Base-by-base conservation (phyloP, 2,329 filamentous ascomycete species). In the Penicillium capsulatum region DNA sequence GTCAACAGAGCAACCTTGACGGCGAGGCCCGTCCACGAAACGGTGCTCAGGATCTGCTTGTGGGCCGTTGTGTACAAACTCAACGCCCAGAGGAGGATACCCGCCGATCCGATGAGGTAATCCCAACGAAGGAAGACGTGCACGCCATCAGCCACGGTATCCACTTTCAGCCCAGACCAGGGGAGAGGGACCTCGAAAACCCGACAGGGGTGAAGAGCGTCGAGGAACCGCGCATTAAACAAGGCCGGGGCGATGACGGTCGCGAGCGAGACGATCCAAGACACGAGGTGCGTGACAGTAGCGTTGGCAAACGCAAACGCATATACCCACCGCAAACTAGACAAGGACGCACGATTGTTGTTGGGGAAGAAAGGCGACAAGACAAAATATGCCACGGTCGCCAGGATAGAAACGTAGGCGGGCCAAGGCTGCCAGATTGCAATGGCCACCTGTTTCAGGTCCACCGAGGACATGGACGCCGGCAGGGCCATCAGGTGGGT, bases 381-480 rank as follows among this genome's bases (percentile, higher is more conserved):
- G 36, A 57, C 4, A 28, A 51, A 29, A 38, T 58, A 54, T 27
- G 66, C 47, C 1, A 57, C 14, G 2, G 51, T 61, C 4, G 68
- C 64, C n/a, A 68, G 47, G 8, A 72, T 35, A 3, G 65, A 64
- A 5, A 73, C 65, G 52, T 66, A 71, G 13, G 72, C 50, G 0
- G 74, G 72, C 57, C 74, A 77, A 3, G 66, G 58, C 46, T 77
- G 73, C 71, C 74, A 76, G 31, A 71, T 47, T 1, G 70, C 70
- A 17, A 74, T 70, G 40, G 69, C 64, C 15, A 61, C 59, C 49
- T 76, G 73, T 45, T 73, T 75, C 9, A 61, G 57, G n/a, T 64
- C 56, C 11, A 64, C 51, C 2, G 63, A 61, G 10, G 73, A 47
- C 1, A 63, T 15, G 0, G 51, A 53, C 0, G 70, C 58, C 1